Conservation (phyloP, 2,329 filamentous ascomycete species). For the Fusarium citri region DNA sequence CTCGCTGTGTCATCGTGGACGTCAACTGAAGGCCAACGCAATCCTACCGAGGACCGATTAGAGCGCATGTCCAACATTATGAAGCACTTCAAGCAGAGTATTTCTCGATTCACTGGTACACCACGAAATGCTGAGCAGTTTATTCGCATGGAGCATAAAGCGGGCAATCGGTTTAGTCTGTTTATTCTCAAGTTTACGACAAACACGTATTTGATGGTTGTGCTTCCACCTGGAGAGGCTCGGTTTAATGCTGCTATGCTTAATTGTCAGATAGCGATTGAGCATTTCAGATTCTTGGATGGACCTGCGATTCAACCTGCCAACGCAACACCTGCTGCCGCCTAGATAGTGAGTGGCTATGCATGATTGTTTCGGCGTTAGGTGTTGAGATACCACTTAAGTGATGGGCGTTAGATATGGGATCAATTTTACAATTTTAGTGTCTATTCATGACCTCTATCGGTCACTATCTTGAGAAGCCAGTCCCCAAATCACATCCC, state of each 20-base stretch:
- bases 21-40: constrained; percentile 76
- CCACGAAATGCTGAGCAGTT: constrained; percentile 87
- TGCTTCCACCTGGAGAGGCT: constrained; percentile 90
- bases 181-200: constrained; percentile 97
- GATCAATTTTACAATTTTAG: constrained; percentile 6
- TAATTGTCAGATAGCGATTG: constrained; percentile 87
- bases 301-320: constrained; percentile 52
- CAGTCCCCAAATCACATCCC: constrained; percentile 25
- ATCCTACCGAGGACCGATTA: constrained; percentile 92
- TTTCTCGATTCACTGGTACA: constrained; percentile 80
- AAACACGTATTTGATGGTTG: constrained; percentile 95
- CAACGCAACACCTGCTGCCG: constrained; percentile 9
- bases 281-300: constrained; percentile 79
- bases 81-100: constrained; percentile 95
- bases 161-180: constrained; percentile 82
- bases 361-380: constrained; percentile 38
- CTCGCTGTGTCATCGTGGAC: constrained; percentile 95
- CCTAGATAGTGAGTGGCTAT: not conserved
- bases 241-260: constrained; percentile 90
- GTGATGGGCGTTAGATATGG: constrained; percentile 32
- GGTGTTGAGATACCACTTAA: constrained; percentile 46
- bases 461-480: constrained; percentile 12
- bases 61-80: constrained; percentile 96
- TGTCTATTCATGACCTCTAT: constrained; percentile 29
- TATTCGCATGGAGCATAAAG: constrained; percentile 83